Base-by-base conservation (phyloP, 2,329 filamentous ascomycete genomes). In the Anthostomella pinea region DNA sequence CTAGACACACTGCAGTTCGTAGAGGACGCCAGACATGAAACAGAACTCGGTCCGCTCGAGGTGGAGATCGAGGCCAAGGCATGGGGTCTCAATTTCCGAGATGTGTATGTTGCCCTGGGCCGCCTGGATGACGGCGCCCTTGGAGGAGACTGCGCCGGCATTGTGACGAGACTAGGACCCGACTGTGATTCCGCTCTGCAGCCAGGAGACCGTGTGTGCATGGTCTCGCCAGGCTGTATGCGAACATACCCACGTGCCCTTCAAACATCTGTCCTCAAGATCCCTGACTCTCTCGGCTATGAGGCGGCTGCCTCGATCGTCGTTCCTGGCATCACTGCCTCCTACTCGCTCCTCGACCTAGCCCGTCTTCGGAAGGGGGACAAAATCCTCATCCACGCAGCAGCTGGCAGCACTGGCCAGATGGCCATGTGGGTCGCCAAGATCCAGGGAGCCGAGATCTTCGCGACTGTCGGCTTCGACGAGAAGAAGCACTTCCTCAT, bases 401-500 rank as follows among this genome's bases (percentile, higher is more conserved):
- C 44, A 8, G 39, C 49, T 2, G 51, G 51, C 3, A 43, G 39
- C 8, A 48, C 48, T 2, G 49, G 49, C 3, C 49, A 52, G 32
- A 38, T 50, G 18, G 49, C 49, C 2, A 38, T 52, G 25, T 44
- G 49, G 38, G 33, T 51, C 9, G 45, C 45, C 17, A 42, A 45
- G 18, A 33, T 41, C 7, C 27, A 24, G 16, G 49, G 42, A 1
- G 49, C 53, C 2, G 48, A 57, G 17, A 45, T 64, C 1, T 63
- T 59, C 20, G 51, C 51, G 2, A 66, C 64, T 0, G 60, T 62
- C 13, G 48, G 55, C 4, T 53, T 48, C 5, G 30, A 50, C 4
- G 51, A 56, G n/a, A 64, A 67, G 38, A 54, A 49, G 13, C 30
- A 57, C 15, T 44, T 61, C 10, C 35, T 66, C 1, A 51, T 53